These are phyloP conservation scores for Fusarium chaquense DNA, from an alignment of 2,329 filamentous ascomycete genomes.

Conservation along the genomic window DNA sequence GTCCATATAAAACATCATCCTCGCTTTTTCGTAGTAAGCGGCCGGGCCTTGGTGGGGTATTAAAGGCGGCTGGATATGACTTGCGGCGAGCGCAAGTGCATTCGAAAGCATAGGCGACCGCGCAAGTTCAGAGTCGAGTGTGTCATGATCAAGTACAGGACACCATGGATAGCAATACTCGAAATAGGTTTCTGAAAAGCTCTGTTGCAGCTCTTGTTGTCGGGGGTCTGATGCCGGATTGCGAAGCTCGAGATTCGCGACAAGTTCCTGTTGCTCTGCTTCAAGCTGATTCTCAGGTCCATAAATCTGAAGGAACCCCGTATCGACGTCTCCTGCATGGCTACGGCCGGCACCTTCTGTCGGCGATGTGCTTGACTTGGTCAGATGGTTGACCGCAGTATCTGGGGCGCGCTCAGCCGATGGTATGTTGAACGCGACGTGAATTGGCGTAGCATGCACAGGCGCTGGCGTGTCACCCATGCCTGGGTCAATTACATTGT, in stretches of 20 bases:
- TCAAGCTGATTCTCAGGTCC: conserved; percentile 51
- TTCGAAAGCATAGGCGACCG: conserved; percentile 53
- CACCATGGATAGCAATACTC: conserved; percentile 59
- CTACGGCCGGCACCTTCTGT: conserved; percentile 42
- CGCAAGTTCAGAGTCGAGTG: conserved; percentile 48
- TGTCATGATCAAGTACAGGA: conserved; percentile 54
- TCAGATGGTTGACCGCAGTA: neutral
- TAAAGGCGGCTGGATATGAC: conserved; percentile 57
- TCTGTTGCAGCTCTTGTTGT: conserved; percentile 51
- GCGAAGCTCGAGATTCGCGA: conserved; percentile 45
- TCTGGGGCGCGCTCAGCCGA: neutral
- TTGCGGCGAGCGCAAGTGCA: conserved; percentile 56
- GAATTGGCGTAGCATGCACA: neutral
- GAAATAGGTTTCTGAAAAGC: conserved; percentile 57
- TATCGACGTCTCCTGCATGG: conserved; percentile 51
- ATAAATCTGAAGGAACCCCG: conserved; percentile 52
- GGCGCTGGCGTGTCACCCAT: conserved; percentile 17
- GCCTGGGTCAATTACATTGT: neutral
- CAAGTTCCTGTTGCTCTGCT: conserved; percentile 48
- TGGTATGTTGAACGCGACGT: conserved; percentile 6
- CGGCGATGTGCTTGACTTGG: conserved; percentile 36
- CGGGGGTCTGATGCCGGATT: conserved; percentile 31
- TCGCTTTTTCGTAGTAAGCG: conserved; percentile 56
- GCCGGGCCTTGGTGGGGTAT: conserved; percentile 55
- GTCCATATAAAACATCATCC: conserved; percentile 56